These are phyloP conservation scores for Rhododendron ferrugineum DNA, from an alignment of 148 eudicot species.

Conservation along the genomic window DNA sequence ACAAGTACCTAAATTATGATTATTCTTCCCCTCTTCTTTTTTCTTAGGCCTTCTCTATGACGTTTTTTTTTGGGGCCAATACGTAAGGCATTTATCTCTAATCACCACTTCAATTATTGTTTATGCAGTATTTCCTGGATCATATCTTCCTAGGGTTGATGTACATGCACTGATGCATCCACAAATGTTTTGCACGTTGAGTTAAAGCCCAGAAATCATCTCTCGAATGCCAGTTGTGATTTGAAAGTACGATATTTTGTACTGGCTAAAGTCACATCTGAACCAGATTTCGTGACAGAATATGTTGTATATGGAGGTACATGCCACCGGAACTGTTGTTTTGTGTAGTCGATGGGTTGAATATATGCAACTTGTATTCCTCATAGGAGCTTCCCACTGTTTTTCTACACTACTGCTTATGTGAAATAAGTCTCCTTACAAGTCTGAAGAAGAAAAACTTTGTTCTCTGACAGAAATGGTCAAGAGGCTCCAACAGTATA, in stretches of 20 bases:
- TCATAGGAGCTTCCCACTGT: not conserved
- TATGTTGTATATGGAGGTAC: not conserved
- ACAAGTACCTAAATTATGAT: too few species aligned
- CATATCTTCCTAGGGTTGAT: too few species aligned
- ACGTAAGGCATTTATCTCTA: not conserved
- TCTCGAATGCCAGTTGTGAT: not conserved
- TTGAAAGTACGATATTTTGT: not conserved
- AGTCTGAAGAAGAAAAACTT: not conserved
- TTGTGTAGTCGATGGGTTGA: not conserved
- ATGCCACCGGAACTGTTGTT: not conserved
- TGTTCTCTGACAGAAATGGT: not conserved
- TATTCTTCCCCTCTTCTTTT: not conserved
- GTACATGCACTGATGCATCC: not conserved
- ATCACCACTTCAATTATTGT: not conserved
- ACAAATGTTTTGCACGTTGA: not conserved
- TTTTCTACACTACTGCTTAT: not conserved
- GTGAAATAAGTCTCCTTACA: not conserved
- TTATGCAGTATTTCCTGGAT: not conserved
- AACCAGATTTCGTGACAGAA: not conserved
- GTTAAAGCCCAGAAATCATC: not conserved
- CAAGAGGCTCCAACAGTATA: not conserved
- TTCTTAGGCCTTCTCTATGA: not conserved
- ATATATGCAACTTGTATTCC: not conserved
- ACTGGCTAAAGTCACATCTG: not conserved
- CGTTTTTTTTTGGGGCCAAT: too few species aligned